Evolutionary conservation across 805 yeast genomes (phyloP).

Genomic region (Hanseniaspora jakobsenii): DNA sequence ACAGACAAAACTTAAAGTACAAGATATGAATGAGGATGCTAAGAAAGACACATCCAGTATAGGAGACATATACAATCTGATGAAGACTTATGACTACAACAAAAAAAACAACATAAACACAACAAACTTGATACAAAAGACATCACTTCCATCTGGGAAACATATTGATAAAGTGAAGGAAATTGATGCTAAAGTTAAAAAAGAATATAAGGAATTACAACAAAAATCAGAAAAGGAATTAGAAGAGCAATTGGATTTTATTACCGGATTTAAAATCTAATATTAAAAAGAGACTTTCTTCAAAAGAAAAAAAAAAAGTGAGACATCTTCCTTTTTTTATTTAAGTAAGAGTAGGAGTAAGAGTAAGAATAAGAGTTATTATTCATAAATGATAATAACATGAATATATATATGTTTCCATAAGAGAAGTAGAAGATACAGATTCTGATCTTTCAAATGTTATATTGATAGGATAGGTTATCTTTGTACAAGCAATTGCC

Average conservation of each 20-base stretch:
- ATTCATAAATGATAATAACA: too few species aligned
- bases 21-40: constrained; percentile 21
- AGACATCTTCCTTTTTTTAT: too few species aligned
- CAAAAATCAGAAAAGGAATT: constrained; percentile 25
- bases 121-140: constrained; percentile 1
- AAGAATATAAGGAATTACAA: constrained; percentile 20
- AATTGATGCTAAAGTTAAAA: constrained; percentile 25
- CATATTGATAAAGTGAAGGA: constrained; percentile 16
- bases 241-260: constrained; percentile 27
- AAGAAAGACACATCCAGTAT: constrained; percentile 13
- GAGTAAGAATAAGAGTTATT: too few species aligned
- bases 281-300: background rate
- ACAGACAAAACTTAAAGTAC: constrained; percentile 22
- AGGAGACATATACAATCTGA: constrained; percentile 16
- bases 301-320: background rate
- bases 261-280: constrained; percentile 26
- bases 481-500: too few species aligned
- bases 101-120: constrained; percentile 11
- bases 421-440: too few species aligned
- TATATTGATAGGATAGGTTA: too few species aligned
- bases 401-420: too few species aligned
- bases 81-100: constrained; percentile 15
- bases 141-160: constrained; percentile 1
- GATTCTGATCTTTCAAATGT: too few species aligned
- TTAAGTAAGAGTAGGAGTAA: background rate